These are phyloP conservation scores for Hyparrhenia diplandra DNA, from an alignment of 176 grass and related monocot genomes.

Conservation along the genomic window DNA sequence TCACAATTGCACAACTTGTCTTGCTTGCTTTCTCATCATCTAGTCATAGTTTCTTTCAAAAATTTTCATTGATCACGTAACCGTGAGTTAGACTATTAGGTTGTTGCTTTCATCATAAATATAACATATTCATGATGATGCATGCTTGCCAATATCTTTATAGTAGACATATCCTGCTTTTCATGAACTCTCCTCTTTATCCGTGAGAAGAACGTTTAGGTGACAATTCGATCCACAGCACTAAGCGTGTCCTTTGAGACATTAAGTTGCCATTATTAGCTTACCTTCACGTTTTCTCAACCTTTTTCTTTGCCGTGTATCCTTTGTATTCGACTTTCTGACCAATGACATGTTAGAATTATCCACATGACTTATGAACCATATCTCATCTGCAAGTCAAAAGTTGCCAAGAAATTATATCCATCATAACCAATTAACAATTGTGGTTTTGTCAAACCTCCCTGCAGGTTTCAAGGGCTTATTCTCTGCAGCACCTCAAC, in stretches of 20 bases:
- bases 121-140: background rate
- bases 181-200: background rate
- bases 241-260: background rate
- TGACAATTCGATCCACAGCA: background rate
- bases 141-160: background rate
- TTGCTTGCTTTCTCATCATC: too few species aligned
- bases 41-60: too few species aligned
- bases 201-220: background rate
- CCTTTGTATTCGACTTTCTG: background rate
- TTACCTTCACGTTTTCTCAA: conserved; percentile 16
- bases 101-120: conserved; percentile 6
- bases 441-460: background rate
- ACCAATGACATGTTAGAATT: background rate
- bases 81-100: background rate
- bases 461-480: conserved; percentile 74
- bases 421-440: background rate
- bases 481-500: conserved; percentile 80
- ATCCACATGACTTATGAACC: background rate
- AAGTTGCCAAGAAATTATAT: background rate
- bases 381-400: background rate
- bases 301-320: background rate
- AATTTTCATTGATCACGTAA: background rate
- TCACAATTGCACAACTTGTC: too few species aligned
- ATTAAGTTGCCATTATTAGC: background rate
- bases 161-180: background rate